Percentiles rank a stretch among this genome's conserved stretches.
Conservation (phyloP, 768 basidiomycete species). For the Holtermanniella nyarrowii region DNA sequence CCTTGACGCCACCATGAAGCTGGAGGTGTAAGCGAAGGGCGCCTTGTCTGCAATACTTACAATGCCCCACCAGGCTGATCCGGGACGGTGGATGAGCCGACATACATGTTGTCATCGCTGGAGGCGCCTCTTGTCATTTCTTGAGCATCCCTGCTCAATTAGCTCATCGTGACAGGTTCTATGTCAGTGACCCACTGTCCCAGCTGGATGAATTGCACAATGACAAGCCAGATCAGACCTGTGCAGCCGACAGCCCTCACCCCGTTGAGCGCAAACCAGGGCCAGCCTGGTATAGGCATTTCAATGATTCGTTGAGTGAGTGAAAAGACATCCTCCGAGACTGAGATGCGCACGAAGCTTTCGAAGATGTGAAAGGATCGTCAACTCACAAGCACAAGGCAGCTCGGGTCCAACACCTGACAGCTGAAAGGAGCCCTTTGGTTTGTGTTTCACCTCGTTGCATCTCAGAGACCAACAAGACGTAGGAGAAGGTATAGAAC, state of each 20-base stretch:
- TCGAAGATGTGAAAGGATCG: too few relatives aligned
- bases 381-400: too few relatives aligned
- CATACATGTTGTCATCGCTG: background rate
- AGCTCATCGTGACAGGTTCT: background rate
- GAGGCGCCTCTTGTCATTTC: background rate
- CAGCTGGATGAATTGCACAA: background rate
- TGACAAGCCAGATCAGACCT: background rate
- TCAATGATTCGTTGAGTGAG: too few relatives aligned
- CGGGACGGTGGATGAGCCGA: background rate
- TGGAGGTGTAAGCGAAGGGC: too few relatives aligned
- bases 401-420: too few relatives aligned
- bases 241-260: background rate
- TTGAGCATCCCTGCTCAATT: background rate
- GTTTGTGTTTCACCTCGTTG: too few relatives aligned
- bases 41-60: background rate
- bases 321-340: too few relatives aligned
- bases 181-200: background rate
- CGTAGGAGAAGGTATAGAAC: conserved; percentile 64
- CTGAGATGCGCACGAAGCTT: too few relatives aligned
- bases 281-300: background rate
- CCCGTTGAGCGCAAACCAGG: background rate
- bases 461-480: conserved; percentile 20
- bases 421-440: too few relatives aligned
- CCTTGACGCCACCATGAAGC: background rate
- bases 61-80: background rate